Conservation (phyloP, 1,139 yeast genomes). For the Hyphopichia fennica region DNA sequence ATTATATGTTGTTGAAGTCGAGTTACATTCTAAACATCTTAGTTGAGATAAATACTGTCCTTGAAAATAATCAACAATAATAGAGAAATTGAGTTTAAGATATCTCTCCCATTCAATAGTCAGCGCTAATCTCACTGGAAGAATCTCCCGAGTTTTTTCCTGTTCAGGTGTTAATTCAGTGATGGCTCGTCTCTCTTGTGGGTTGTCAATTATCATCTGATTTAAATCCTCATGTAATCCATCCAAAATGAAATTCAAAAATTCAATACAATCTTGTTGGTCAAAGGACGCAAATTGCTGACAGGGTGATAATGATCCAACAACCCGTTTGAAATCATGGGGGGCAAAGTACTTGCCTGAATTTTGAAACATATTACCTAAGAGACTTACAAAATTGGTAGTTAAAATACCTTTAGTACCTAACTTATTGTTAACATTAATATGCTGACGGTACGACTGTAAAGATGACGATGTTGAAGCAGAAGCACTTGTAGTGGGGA, state of each 20-base stretch:
- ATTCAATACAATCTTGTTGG: slow-evolving; percentile 95
- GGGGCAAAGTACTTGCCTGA: slow-evolving; percentile 55
- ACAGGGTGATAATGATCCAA: slow-evolving; percentile 69
- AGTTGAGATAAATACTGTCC: slow-evolving; percentile 87
- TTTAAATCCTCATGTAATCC: slow-evolving; percentile 88
- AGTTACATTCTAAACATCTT: slow-evolving; percentile 70
- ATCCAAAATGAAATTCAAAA: slow-evolving; percentile 79
- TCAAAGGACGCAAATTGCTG: slow-evolving; percentile 65
- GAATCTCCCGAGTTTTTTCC: slow-evolving; percentile 68
- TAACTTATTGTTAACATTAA: slow-evolving; percentile 70
- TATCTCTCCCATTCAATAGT: slow-evolving; percentile 95
- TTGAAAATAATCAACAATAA: slow-evolving; percentile 82
- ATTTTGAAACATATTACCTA: slow-evolving; percentile 58
- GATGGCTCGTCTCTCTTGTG: slow-evolving; percentile 40
- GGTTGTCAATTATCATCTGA: slow-evolving; percentile 43
- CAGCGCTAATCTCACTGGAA: slow-evolving; percentile 83
- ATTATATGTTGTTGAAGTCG: slow-evolving; percentile 85
- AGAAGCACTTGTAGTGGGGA: slow-evolving; percentile 26
- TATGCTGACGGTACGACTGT: slow-evolving; percentile 62
- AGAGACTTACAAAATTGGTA: slow-evolving; percentile 64
- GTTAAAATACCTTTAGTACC: slow-evolving; percentile 88
- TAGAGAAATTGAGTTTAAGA: slow-evolving; percentile 78
- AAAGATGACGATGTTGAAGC: slow-evolving; percentile 20
- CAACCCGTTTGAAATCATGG: slow-evolving; percentile 55
- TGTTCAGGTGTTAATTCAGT: slow-evolving; percentile 67